A percentile compares a stretch with the other conserved stretches of the same genome.
Evolutionary conservation across 352 stramenopile species (phyloP).

Genomic region (Globisporangium nagaii): DNA sequence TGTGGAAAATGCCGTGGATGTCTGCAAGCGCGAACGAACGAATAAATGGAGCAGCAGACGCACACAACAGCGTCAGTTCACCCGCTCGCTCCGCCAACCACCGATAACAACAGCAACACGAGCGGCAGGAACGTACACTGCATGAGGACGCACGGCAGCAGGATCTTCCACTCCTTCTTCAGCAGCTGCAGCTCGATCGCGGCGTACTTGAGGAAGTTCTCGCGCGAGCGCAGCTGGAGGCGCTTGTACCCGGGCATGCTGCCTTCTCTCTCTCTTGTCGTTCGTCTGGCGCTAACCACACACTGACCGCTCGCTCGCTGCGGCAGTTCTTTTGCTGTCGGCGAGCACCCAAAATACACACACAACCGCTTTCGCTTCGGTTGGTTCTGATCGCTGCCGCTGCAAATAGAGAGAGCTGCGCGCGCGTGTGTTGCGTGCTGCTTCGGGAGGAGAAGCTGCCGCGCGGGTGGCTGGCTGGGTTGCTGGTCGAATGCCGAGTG

Average conservation of each 20-base stretch:
- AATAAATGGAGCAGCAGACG: background rate
- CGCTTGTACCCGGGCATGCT: slow-evolving; percentile 15
- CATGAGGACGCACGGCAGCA: slow-evolving; percentile 77
- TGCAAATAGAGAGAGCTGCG: too few relatives aligned
- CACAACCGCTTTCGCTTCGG: too few relatives aligned
- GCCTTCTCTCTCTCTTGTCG: background rate
- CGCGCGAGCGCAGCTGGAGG: slow-evolving; percentile 46
- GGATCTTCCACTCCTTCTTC: slow-evolving; percentile 61
- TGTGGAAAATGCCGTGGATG: slow-evolving; percentile 79
- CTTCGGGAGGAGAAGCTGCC: too few relatives aligned
- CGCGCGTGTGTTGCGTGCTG: too few relatives aligned
- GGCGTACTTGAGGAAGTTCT: slow-evolving; percentile 58
- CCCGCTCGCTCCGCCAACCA: too few relatives aligned
- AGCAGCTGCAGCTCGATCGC: slow-evolving; percentile 59
- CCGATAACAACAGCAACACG: too few relatives aligned
- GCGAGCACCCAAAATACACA: too few relatives aligned
- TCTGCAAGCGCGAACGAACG: slow-evolving; percentile 27
- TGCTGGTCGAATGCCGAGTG: too few relatives aligned
- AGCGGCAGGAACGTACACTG: slow-evolving; percentile 64
- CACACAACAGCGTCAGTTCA: background rate
- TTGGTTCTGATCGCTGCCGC: too few relatives aligned
- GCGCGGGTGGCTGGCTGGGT: too few relatives aligned
- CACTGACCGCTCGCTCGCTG: slow-evolving; percentile 7
- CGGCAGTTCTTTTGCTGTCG: too few relatives aligned
- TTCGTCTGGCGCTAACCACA: too few relatives aligned